Conservation (phyloP, 139 green algal genomes). For the Closterium sp. region DNA sequence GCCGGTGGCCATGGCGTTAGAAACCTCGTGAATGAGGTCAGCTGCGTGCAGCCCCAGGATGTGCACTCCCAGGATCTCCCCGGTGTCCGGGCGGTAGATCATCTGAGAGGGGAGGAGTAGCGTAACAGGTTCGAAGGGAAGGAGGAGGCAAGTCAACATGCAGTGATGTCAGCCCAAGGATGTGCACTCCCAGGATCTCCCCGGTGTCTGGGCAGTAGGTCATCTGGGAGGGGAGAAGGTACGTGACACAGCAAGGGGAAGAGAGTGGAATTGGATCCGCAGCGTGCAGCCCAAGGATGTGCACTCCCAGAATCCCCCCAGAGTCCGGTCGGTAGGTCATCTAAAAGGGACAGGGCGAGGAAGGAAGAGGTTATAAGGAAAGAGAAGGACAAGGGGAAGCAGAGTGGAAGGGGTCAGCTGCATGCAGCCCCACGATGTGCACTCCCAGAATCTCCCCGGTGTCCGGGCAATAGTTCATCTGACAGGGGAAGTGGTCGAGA, state of each 20-base stretch:
- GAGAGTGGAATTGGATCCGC: neutral
- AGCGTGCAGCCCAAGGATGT: constrained; percentile 43
- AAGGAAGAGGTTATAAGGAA: no score
- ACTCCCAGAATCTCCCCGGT: constrained; percentile 92
- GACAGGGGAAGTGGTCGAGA: no score
- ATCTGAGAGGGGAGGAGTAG: constrained; percentile 32
- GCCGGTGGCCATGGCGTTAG: constrained; percentile 88
- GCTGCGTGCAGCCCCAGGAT: constrained; percentile 90
- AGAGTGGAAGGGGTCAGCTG: constrained; percentile 98
- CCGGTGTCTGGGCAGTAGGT: neutral
- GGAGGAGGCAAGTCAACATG: no score
- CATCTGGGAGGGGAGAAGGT: neutral
- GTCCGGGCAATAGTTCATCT: constrained; percentile 75
- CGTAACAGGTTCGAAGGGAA: no score
- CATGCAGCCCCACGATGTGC: constrained; percentile 81
- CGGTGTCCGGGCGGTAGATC: constrained; percentile 82
- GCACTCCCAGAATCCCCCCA: constrained; percentile 89
- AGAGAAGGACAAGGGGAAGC: no score
- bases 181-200: neutral
- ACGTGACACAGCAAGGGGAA: neutral
- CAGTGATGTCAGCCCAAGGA: no score
- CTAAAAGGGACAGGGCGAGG: neutral
- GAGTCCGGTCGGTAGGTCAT: constrained; percentile 78
- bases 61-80: constrained; percentile 88
- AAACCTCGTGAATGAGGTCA: constrained; percentile 99